phyloP scores from a whole-genome alignment of 2,329 filamentous ascomycete genomes.

The Nemania abortiva region DNA sequence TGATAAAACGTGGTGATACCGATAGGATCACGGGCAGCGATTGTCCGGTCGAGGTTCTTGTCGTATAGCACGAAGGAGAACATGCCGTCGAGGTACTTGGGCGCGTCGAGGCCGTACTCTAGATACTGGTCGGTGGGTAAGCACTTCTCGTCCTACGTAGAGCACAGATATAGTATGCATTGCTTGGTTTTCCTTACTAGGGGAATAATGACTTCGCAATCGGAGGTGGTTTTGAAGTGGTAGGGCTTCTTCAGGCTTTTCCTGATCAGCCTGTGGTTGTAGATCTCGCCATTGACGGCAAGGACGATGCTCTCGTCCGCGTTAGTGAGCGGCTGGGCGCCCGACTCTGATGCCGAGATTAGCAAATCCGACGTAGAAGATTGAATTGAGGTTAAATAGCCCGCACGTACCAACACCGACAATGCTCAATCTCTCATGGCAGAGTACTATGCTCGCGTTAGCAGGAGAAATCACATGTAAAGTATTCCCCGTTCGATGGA shows the following conservation, averaged over 20 bases:
- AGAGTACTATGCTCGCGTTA: slow-evolving; percentile 74
- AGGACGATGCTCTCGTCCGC: slow-evolving; percentile 88
- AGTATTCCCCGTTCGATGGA: slow-evolving; percentile 18
- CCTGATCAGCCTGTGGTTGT: slow-evolving; percentile 96
- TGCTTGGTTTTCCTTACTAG: slow-evolving; percentile 71
- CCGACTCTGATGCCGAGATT: slow-evolving; percentile 74
- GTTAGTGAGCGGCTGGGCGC: slow-evolving; percentile 95
- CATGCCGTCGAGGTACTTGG: slow-evolving; percentile 97
- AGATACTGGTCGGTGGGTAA: slow-evolving; percentile 74
- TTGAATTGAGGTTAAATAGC: slow-evolving; percentile 10
- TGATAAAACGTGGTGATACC: slow-evolving; percentile 98
- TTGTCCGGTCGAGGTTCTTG: slow-evolving; percentile 89
- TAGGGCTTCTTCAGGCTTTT: slow-evolving; percentile 87
- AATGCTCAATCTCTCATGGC: slow-evolving; percentile 97
- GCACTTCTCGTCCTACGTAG: not conserved
- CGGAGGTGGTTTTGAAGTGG: slow-evolving; percentile 98
- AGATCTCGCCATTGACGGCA: slow-evolving; percentile 99
- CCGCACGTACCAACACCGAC: slow-evolving; percentile 86
- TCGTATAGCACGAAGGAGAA: slow-evolving; percentile 99
- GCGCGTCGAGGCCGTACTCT: slow-evolving; percentile 90
- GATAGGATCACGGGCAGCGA: slow-evolving; percentile 96
- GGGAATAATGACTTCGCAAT: slow-evolving; percentile 99
- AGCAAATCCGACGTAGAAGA: not conserved
- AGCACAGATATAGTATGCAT: not conserved
- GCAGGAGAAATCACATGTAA: slow-evolving; percentile 46